Base-by-base conservation (phyloP, 192 early-diverging fungal genomes). In the Phlyctochytrium planicorne region DNA sequence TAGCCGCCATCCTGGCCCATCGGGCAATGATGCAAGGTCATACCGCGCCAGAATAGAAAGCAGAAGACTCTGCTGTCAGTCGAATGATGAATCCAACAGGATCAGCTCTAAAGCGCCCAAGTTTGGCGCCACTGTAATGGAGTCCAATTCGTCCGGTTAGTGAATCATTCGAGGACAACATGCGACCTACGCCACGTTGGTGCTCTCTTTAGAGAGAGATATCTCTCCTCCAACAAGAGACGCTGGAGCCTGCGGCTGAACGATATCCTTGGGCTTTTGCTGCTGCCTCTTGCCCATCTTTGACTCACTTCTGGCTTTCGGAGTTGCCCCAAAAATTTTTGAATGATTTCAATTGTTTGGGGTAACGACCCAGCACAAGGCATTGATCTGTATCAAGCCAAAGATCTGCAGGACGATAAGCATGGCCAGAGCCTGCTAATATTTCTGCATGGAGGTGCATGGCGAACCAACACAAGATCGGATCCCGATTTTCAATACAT, bases 381-480 rank as follows among this genome's bases (percentile, higher is more conserved):
- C 40, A 47, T 47, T 47, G 40, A 47, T 47, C 20, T 47, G 10
- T 47, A 47, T 47, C 20, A 14, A 14, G 40, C 40, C n/a, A n/a
- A n/a, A n/a, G n/a, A n/a, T n/a, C n/a, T n/a, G n/a, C n/a, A n/a
- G n/a, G n/a, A n/a, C 40, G 40, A 47, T 47, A 47, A 20, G 10
- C 10, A 47, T 47, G 40, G 40, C 40, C 37, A 68, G 6, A 87
- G 89, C 1, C 68, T 92, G 20, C 66, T 89, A 1, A 80, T 95
- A 3, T 91, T 87, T 75, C 69, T 94, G 20, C 91, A 93, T 73
- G 93, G 94, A 24, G 94, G 94, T 1, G 90, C 92, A 16, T 97
- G 94, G 94, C 79, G 89, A 2, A 78, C 86, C 0, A 91, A 89
- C 52, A 90, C 92, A 72, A 93, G 92, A 70, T 50, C 55, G 12